Conservation (phyloP, 225 moss, liverwort and hornwort species). For the Polytrichum commune region DNA sequence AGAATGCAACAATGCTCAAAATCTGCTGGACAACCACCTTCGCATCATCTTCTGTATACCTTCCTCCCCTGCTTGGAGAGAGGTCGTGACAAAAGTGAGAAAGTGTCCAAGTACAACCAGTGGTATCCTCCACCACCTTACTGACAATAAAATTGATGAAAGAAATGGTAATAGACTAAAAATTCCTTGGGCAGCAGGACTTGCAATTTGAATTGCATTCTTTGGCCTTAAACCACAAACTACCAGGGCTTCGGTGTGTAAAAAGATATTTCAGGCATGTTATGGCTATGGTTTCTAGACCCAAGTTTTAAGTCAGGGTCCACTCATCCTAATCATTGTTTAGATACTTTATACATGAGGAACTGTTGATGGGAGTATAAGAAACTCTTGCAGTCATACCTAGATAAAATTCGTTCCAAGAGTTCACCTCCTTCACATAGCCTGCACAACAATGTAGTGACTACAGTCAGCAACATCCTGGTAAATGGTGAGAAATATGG, state of each 20-base stretch:
- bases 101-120: no score
- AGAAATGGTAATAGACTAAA: no score
- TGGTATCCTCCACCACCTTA: no score
- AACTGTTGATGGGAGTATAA: no score
- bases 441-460: constrained; percentile 24
- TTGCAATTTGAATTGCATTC: no score
- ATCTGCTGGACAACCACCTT: constrained; percentile 94
- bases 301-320: background rate
- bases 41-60: constrained; percentile 89
- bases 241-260: background rate
- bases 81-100: no score
- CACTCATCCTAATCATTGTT: background rate
- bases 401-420: constrained; percentile 87
- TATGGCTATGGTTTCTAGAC: background rate
- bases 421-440: constrained; percentile 96
- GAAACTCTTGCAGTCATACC: constrained; percentile 19
- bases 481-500: no score
- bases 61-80: constrained; percentile 63
- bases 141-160: no score
- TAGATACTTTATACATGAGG: no score
- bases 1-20: constrained; percentile 93
- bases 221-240: background rate
- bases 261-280: no score
- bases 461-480: no score
- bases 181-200: no score